Percentiles rank a stretch among this genome's conserved stretches.
Conservation (phyloP, 2,329 filamentous ascomycete genomes). For the Aspergillus persii region DNA sequence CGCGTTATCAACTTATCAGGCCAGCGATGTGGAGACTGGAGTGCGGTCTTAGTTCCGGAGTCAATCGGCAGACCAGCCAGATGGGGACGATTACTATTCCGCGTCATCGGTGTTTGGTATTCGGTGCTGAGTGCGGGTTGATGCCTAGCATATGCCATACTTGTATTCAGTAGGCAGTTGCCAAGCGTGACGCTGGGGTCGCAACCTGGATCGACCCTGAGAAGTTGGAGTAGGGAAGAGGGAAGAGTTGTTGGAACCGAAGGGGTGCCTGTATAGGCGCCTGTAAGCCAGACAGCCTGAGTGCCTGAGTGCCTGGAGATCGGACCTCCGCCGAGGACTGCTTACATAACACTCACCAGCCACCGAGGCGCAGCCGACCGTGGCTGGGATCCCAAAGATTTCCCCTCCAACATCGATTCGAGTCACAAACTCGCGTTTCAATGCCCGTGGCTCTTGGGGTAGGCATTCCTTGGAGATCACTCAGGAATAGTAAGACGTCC, state of each 20-base stretch:
- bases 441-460: slow-evolving; percentile 18
- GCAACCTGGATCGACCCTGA: no score
- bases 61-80: neutral
- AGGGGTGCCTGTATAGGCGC: no score
- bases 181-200: no score
- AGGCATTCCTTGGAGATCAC: slow-evolving; percentile 11
- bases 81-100: neutral
- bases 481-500: slow-evolving; percentile 14
- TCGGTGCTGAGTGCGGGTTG: no score
- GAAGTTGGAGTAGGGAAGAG: no score
- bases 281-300: neutral
- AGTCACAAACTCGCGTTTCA: neutral
- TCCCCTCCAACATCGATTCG: neutral
- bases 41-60: neutral
- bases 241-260: no score
- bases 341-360: neutral
- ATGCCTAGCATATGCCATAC: no score
- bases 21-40: neutral
- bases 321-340: neutral
- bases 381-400: slow-evolving; percentile 8
- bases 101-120: no score
- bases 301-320: neutral
- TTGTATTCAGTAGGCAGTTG: no score
- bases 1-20: neutral
- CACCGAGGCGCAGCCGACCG: neutral